These are phyloP conservation scores for Blastomyces emzantsi DNA, from an alignment of 2,329 filamentous ascomycete genomes.

Conservation along the genomic window DNA sequence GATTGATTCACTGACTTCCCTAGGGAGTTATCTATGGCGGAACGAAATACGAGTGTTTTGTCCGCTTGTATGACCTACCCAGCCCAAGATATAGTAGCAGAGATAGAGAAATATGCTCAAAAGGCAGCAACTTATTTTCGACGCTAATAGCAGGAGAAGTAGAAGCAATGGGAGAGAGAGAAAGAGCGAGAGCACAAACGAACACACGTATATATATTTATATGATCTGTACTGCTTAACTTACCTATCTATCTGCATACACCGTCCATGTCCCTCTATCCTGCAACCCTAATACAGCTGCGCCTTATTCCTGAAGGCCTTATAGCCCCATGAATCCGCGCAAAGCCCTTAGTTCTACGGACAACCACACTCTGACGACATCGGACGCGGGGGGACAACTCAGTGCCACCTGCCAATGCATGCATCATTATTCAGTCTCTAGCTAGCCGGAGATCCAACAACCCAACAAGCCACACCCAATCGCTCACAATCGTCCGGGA, in stretches of 20 bases:
- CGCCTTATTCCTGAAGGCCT: too few species aligned
- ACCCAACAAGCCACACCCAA: not conserved
- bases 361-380: not conserved
- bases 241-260: not conserved
- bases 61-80: too few species aligned
- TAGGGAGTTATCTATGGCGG: not conserved
- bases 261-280: not conserved
- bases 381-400: not conserved
- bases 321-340: not conserved
- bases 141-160: too few species aligned
- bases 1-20: not conserved
- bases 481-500: not conserved
- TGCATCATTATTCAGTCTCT: not conserved
- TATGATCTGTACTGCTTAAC: too few species aligned
- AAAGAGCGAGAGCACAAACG: not conserved
- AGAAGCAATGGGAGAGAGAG: not conserved
- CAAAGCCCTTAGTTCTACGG: not conserved
- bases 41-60: too few species aligned
- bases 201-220: not conserved
- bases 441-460: too few species aligned
- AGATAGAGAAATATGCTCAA: not conserved
- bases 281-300: not conserved
- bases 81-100: not conserved
- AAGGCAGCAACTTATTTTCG: too few species aligned
- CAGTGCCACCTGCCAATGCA: not conserved